These are phyloP conservation scores for Hanseniaspora pseudoguilliermondii DNA, from an alignment of 805 yeast species.

Conservation along the genomic window DNA sequence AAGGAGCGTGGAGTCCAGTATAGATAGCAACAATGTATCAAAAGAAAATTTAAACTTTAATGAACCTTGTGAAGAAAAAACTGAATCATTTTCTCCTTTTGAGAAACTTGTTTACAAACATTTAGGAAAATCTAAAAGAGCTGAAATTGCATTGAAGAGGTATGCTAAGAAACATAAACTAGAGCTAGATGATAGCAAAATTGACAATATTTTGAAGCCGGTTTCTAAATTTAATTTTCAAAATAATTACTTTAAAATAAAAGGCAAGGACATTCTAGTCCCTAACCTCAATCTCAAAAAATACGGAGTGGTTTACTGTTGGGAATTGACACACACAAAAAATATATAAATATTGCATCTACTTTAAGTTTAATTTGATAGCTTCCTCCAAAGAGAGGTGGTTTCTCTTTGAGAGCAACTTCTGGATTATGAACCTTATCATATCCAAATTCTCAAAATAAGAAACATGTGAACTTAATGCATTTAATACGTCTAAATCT, in stretches of 20 bases:
- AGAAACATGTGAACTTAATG: constrained; percentile 76
- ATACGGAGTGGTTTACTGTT: neutral
- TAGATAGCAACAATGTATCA: neutral
- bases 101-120: neutral
- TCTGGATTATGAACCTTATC: constrained; percentile 62
- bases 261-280: neutral
- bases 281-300: neutral
- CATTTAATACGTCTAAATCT: constrained; percentile 67
- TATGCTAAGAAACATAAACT: constrained; percentile 1
- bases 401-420: constrained; percentile 27
- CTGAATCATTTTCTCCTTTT: neutral
- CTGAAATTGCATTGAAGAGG: neutral
- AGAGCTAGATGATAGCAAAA: neutral
- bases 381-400: neutral
- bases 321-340: neutral
- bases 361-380: neutral
- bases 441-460: constrained; percentile 81
- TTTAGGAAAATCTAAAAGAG: neutral
- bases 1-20: neutral
- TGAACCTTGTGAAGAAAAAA: neutral
- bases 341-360: neutral
- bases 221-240: neutral
- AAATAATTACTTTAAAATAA: constrained; percentile 5
- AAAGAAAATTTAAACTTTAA: neutral
- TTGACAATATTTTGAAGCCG: neutral